Percentiles rank a stretch among this genome's conserved stretches.
Evolutionary conservation across 1,284 basidiomycete species (phyloP).

Genomic region (Ganoderma boninense): DNA sequence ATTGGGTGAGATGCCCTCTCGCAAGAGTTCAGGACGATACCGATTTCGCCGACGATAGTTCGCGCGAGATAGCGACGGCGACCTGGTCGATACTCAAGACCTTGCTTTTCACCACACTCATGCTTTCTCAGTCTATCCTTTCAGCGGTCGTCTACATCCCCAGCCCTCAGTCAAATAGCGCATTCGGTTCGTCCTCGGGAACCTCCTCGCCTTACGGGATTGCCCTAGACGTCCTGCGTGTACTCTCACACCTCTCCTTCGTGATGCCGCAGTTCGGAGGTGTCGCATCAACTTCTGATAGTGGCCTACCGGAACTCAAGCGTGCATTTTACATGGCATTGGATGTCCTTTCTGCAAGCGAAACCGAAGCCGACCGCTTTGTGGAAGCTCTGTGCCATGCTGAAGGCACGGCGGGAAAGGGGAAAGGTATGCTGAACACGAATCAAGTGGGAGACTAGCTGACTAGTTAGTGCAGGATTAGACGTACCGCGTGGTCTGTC

Average conservation of each 20-base stretch:
- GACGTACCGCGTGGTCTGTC: slow-evolving; percentile 36
- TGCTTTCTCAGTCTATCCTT: slow-evolving; percentile 72
- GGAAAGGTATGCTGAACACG: slow-evolving; percentile 28
- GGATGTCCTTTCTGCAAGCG: slow-evolving; percentile 65
- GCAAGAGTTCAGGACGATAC: slow-evolving; percentile 44
- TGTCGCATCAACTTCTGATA: slow-evolving; percentile 56
- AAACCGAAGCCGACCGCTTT: slow-evolving; percentile 50
- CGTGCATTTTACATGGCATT: slow-evolving; percentile 76
- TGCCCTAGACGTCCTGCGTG: slow-evolving; percentile 58
- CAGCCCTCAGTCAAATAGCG: slow-evolving; percentile 33
- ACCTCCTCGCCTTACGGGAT: slow-evolving; percentile 52
- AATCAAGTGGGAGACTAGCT: background rate
- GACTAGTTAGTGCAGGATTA: slow-evolving; percentile 6
- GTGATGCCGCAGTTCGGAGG: slow-evolving; percentile 80
- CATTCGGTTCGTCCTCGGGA: slow-evolving; percentile 21
- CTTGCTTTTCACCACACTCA: slow-evolving; percentile 70
- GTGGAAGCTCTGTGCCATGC: slow-evolving; percentile 48
- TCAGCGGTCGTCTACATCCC: slow-evolving; percentile 61
- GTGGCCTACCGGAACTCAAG: slow-evolving; percentile 71
- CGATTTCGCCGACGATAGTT: slow-evolving; percentile 43
- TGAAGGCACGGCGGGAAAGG: slow-evolving; percentile 5
- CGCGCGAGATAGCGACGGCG: slow-evolving; percentile 52
- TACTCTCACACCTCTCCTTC: slow-evolving; percentile 71
- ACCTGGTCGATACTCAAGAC: slow-evolving; percentile 76
- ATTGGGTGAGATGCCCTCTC: slow-evolving; percentile 60